phyloP scores from a whole-genome alignment of 148 eudicot genomes.

The Rhododendron williamsianum region DNA sequence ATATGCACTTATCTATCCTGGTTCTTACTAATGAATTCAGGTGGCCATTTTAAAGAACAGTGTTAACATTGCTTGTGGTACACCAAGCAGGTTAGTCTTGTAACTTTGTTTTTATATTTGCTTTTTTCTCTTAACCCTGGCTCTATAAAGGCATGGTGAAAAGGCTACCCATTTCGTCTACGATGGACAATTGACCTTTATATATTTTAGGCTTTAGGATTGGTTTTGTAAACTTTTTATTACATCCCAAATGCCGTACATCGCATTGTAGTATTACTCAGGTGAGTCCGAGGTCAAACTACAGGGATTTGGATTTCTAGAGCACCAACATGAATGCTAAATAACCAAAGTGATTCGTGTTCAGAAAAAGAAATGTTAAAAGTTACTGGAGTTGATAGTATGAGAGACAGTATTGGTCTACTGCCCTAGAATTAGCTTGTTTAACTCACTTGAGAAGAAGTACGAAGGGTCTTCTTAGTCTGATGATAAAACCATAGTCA shows the following conservation, averaged over 20 bases:
- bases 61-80: slow-evolving; percentile 84
- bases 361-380: too few relatives aligned
- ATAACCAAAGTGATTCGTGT: too few relatives aligned
- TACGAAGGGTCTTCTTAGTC: too few relatives aligned
- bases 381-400: too few relatives aligned
- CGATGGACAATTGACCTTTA: neutral
- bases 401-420: too few relatives aligned
- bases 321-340: too few relatives aligned
- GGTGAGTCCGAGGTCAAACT: neutral
- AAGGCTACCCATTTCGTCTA: neutral
- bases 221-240: neutral
- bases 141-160: neutral
- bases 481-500: too few relatives aligned
- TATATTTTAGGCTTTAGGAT: neutral
- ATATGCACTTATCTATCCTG: neutral
- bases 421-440: too few relatives aligned
- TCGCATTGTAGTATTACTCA: neutral
- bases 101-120: neutral
- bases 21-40: slow-evolving; percentile 26
- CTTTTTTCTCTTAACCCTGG: neutral
- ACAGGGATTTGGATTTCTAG: neutral
- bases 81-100: slow-evolving; percentile 72
- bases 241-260: neutral
- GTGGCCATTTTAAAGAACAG: slow-evolving; percentile 63
- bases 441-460: too few relatives aligned